Percentiles rank a stretch among this genome's conserved stretches.
phyloP scores from a whole-genome alignment of 805 yeast species.

The Candida ponderosae region DNA sequence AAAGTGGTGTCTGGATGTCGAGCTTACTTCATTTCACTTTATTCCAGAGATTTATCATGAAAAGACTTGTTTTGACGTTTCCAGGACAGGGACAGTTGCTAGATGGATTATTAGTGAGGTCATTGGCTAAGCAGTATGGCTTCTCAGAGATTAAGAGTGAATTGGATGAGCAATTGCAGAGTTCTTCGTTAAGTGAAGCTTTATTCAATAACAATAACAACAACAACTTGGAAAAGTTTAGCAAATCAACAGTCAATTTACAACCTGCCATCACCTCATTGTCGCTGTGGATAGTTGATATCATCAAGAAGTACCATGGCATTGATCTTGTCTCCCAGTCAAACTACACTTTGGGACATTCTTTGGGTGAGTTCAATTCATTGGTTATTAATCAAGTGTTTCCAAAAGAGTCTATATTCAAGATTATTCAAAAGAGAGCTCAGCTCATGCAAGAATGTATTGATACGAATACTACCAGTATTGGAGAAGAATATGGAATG shows the following conservation, averaged over 20 bases:
- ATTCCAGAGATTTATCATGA: not conserved
- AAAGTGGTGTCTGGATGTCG: too few species aligned
- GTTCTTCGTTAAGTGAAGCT: too few species aligned
- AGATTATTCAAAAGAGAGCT: slow-evolving; percentile 26
- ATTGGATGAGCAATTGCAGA: not conserved
- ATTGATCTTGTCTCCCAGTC: slow-evolving; percentile 13
- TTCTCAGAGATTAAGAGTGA: not conserved
- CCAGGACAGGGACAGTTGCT: not conserved
- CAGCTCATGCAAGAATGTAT: slow-evolving; percentile 26
- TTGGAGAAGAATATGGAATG: slow-evolving; percentile 27
- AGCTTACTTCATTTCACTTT: not conserved
- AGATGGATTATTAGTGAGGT: too few species aligned
- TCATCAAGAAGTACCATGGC: slow-evolving; percentile 14
- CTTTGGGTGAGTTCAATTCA: slow-evolving; percentile 36
- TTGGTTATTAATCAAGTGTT: slow-evolving; percentile 24
- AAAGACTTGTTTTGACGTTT: not conserved
- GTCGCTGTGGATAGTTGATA: slow-evolving; percentile 18
- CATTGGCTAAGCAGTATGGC: too few species aligned
- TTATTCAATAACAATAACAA: too few species aligned
- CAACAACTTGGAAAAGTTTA: too few species aligned
- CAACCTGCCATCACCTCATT: slow-evolving; percentile 19
- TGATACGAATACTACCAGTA: slow-evolving; percentile 3
- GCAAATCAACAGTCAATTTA: slow-evolving; percentile 20
- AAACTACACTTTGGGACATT: slow-evolving; percentile 30
- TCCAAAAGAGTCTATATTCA: slow-evolving; percentile 1